Percentiles rank a stretch among this genome's conserved stretches.
These are phyloP conservation scores for Teratosphaeria destructans DNA, from an alignment of 2,329 filamentous ascomycete genomes.

Conservation along the genomic window DNA sequence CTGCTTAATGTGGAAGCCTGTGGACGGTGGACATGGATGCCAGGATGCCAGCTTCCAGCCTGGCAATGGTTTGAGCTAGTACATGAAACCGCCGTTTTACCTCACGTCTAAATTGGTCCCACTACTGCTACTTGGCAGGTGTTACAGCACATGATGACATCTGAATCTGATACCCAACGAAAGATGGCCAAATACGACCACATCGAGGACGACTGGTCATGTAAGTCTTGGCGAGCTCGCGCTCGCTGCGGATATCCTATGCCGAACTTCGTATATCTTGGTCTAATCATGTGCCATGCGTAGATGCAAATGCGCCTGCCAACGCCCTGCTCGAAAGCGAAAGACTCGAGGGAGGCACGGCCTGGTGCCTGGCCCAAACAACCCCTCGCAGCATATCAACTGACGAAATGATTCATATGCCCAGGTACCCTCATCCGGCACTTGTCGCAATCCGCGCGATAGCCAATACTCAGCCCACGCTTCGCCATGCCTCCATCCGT, in stretches of 20 bases:
- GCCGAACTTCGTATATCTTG: neutral
- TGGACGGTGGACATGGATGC: neutral
- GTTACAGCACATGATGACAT: too few species aligned
- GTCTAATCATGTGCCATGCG: neutral
- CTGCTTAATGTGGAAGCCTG: neutral
- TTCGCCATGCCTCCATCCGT: conserved; percentile 8
- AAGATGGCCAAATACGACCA: too few species aligned
- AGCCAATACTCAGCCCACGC: conserved; percentile 37
- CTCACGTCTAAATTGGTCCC: too few species aligned
- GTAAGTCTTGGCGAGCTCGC: too few species aligned
- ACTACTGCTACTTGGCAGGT: too few species aligned
- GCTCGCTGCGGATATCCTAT: neutral
- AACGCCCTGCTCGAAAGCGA: neutral
- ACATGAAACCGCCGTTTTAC: too few species aligned
- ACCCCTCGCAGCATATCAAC: neutral
- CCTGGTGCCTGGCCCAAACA: neutral
- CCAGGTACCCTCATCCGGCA: conserved; percentile 38
- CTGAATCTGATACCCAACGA: too few species aligned
- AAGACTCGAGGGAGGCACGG: neutral
- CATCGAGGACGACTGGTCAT: too few species aligned
- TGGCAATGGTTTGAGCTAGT: too few species aligned
- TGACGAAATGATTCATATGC: conserved; percentile 39
- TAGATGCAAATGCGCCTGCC: neutral
- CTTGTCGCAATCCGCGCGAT: conserved; percentile 40
- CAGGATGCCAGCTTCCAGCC: neutral